A percentile compares a stretch with the other conserved stretches of the same genome.
Evolutionary conservation across 1,139 yeast genomes (phyloP).

Genomic region (Suhomyces atakaporum): DNA sequence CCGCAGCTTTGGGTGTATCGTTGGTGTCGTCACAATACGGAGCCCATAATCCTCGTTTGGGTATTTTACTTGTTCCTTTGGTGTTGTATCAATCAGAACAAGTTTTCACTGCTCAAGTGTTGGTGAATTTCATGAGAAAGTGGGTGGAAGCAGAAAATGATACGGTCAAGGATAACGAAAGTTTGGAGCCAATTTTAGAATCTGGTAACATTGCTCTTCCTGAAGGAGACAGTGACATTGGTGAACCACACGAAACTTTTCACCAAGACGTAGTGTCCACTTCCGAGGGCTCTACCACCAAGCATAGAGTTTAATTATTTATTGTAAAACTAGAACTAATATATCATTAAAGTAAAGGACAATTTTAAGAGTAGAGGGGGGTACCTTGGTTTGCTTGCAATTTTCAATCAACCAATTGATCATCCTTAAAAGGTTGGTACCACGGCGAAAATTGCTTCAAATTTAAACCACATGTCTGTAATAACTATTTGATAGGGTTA

Average conservation of each 20-base stretch:
- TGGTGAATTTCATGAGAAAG: constrained; percentile 62
- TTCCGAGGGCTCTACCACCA: constrained; percentile 1
- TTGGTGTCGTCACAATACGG: constrained; percentile 81
- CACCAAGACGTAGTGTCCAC: constrained; percentile 1
- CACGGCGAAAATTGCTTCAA: no score
- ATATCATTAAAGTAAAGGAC: no score
- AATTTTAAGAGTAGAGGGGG: no score
- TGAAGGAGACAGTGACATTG: not conserved
- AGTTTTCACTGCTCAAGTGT: constrained; percentile 71
- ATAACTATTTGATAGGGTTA: no score
- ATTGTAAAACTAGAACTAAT: no score
- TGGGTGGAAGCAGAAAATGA: constrained; percentile 58
- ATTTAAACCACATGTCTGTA: no score
- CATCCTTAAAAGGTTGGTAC: no score
- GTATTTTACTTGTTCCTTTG: constrained; percentile 74
- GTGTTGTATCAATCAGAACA: constrained; percentile 87
- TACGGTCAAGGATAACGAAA: constrained; percentile 10
- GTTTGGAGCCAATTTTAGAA: not conserved
- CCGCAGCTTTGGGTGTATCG: constrained; percentile 90
- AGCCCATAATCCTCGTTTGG: constrained; percentile 57
- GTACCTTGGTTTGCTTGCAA: no score
- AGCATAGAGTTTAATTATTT: constrained; percentile 2
- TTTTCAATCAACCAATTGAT: no score
- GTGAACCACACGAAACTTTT: constrained; percentile 1
- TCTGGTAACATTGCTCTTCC: not conserved